Evolutionary conservation across 2,329 filamentous ascomycete species (phyloP), one percentile per base, ranked within the genome.

Genomic region (Clonostachys solani): DNA sequence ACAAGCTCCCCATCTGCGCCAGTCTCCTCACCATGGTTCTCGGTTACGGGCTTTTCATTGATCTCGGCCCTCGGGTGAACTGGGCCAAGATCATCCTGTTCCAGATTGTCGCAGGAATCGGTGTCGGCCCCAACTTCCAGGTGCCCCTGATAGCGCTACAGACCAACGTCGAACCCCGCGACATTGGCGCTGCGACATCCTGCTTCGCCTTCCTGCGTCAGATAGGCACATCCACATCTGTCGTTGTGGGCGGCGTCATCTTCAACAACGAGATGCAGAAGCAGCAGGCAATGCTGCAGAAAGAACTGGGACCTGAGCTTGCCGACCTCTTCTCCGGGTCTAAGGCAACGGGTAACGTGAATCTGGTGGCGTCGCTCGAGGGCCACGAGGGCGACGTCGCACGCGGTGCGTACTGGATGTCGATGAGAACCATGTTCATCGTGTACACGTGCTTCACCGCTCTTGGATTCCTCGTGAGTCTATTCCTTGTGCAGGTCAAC

Each of bases 201-300:
- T 84, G 82, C 2, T 84, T 87, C 52, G 73, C 78, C 9, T 87
- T 88, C 59, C 73, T 84, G 8, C 80, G 87, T 17, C 86, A 87
- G 54, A 68, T 91, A 4, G 83, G 82, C 10, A 87, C 83, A 0
- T 77, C 83, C 3, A 77, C 84, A 17, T 83, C 82, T 1, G 77
- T 90, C 45, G 86, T 89, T 2, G 73, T 91, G 37, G 88, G 88
- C 19, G 83, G 86, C n/a, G 86, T 89, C 42, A 77, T 92, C 36
- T 91, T 92, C 67, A 84, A 89, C 65, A 91, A 92, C 60, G 69
- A 77, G 49, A 88, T 90, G 82, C 67, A 80, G 52, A 71, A 69
- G 42, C 77, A 81, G 54, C 70, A 74, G 29, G 57, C 66, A 5
- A 57, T 59, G 9, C 72, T 87, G 33, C 63, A 67, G 18, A 56